phyloP scores from a whole-genome alignment of 129 eudicot genomes.

The Tagetes erecta region DNA sequence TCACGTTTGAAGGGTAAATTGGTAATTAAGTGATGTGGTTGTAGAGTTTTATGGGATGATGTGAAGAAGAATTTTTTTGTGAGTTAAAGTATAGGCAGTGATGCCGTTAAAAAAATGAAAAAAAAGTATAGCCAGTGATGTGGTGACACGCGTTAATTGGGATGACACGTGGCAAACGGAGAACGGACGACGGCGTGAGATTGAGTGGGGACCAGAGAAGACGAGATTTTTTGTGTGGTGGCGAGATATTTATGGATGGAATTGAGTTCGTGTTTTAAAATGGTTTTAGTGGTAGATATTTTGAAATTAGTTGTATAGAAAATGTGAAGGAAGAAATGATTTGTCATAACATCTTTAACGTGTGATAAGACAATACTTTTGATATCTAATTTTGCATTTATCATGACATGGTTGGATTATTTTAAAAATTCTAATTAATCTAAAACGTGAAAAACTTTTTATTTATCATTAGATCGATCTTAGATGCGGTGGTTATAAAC shows the following conservation, averaged over 20 bases:
- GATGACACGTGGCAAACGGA: conserved; percentile 17
- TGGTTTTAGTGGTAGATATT: not conserved
- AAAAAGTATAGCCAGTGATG: not conserved
- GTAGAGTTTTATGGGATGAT: not conserved
- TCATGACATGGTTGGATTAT: no score
- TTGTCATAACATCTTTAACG: no score
- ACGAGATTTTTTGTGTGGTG: conserved; percentile 32
- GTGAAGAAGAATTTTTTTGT: not conserved
- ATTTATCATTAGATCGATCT: no score
- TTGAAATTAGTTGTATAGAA: not conserved
- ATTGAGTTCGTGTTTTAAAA: not conserved
- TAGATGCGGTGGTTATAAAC: no score
- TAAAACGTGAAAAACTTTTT: no score
- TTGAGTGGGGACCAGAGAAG: conserved; percentile 25
- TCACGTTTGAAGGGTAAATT: conserved; percentile 14
- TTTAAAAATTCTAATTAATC: no score
- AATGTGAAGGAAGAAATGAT: not conserved
- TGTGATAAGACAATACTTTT: no score
- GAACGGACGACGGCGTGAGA: conserved; percentile 31
- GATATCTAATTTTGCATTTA: no score
- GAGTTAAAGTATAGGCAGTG: conserved; percentile 29
- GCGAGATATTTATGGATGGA: conserved; percentile 31
- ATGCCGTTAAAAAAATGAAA: conserved; percentile 17
- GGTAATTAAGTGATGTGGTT: conserved; percentile 5
- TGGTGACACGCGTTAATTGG: not conserved